Evolutionary conservation across 1,284 basidiomycete species (phyloP).

Genomic region (Trichosporon asahii): DNA sequence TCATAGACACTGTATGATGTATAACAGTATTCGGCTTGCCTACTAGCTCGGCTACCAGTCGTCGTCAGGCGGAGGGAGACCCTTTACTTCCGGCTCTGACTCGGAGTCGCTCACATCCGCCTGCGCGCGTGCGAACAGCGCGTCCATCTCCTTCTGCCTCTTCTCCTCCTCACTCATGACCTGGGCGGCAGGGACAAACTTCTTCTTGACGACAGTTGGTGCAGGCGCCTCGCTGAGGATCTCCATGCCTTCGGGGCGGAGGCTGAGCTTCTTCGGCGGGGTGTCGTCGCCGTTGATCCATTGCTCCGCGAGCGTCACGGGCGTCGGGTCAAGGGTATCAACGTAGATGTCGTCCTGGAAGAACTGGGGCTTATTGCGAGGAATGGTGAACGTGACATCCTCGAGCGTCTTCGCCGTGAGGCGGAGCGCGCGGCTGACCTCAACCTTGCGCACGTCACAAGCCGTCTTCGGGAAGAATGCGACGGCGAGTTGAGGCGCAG

Average conservation of each 20-base stretch:
- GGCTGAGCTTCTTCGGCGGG: slow-evolving; percentile 23
- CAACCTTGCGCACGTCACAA: slow-evolving; percentile 52
- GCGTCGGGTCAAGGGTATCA: slow-evolving; percentile 44
- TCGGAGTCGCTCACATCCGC: slow-evolving; percentile 40
- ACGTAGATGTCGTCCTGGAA: slow-evolving; percentile 57
- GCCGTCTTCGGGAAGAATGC: slow-evolving; percentile 50
- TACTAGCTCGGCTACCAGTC: slow-evolving; percentile 41
- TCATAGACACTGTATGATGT: slow-evolving; percentile 14
- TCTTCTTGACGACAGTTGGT: slow-evolving; percentile 29
- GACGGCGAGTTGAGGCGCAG: slow-evolving; percentile 48
- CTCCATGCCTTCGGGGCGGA: slow-evolving; percentile 51
- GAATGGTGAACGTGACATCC: slow-evolving; percentile 53
- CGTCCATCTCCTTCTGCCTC: slow-evolving; percentile 47
- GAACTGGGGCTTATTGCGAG: slow-evolving; percentile 53
- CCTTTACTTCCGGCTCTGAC: slow-evolving; percentile 30
- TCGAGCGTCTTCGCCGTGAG: slow-evolving; percentile 51
- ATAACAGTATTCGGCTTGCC: slow-evolving; percentile 2
- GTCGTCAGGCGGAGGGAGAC: slow-evolving; percentile 44
- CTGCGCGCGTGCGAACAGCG: slow-evolving; percentile 46
- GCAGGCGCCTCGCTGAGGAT: slow-evolving; percentile 44
- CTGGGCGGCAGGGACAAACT: slow-evolving; percentile 44
- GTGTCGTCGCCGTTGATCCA: slow-evolving; percentile 46
- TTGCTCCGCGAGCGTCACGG: slow-evolving; percentile 29
- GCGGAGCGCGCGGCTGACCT: slow-evolving; percentile 49
- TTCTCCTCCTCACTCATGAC: slow-evolving; percentile 46